These are phyloP conservation scores for Tripterygium wilfordii DNA, from an alignment of 177 flowering plant genomes.

Conservation along the genomic window DNA sequence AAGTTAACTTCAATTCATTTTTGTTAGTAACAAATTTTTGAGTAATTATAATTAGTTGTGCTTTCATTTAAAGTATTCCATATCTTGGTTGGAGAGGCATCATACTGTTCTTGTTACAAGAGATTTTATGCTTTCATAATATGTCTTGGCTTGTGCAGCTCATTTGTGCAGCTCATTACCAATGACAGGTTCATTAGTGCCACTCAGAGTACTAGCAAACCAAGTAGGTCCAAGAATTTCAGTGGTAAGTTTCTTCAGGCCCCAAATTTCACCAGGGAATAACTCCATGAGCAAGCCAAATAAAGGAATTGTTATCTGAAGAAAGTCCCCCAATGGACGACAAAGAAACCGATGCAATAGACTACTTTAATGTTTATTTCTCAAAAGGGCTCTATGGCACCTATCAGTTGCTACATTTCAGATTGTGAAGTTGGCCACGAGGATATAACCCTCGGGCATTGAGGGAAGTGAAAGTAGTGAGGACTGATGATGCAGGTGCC, in stretches of 20 bases:
- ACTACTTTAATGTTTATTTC: neutral
- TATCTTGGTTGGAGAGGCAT: too few species aligned
- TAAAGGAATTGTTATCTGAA: constrained; percentile 45
- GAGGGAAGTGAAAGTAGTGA: too few species aligned
- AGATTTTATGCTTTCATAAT: too few species aligned
- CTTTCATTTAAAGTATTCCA: too few species aligned
- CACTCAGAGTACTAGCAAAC: constrained; percentile 29
- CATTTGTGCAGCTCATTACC: constrained; percentile 22
- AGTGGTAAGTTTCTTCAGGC: constrained; percentile 33
- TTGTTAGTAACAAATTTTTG: too few species aligned
- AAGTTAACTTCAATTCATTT: too few species aligned
- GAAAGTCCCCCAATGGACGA: constrained; percentile 40
- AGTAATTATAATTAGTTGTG: too few species aligned
- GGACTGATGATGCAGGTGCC: too few species aligned
- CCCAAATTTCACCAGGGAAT: neutral
- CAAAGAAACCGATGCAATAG: too few species aligned
- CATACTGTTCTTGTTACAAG: too few species aligned
- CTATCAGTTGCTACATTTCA: constrained; percentile 22
- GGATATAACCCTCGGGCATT: too few species aligned
- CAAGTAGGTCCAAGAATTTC: constrained; percentile 38
- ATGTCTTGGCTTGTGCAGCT: constrained; percentile 6
- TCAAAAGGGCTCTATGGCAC: constrained; percentile 16
- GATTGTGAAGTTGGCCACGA: constrained; percentile 7
- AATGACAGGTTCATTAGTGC: constrained; percentile 23
- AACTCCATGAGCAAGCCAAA: constrained; percentile 29